Base-by-base conservation (phyloP, 257 asterid species). In the Cinchona pubescens region DNA sequence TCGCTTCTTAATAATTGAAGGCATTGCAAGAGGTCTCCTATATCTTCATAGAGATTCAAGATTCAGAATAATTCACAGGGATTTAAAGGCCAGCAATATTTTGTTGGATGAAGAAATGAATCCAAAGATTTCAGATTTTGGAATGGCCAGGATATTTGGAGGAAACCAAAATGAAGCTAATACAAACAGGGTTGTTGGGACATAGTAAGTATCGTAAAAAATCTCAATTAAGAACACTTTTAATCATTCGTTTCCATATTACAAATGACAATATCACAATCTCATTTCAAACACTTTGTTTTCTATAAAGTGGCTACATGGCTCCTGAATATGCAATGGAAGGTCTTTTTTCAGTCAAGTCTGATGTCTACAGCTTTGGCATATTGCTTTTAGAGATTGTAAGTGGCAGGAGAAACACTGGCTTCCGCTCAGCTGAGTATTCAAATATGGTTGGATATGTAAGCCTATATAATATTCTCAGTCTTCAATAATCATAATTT, bases 291-390 rank as follows among this genome's bases (percentile, higher is more conserved):
- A 46, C 63, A 72, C 43, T 15, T 70, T 63, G 49, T 66, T 30
- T 59, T 58, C 23, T 53, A 72, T 72, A 34, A 79, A 94, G 98
- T 72, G 98, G 98, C 43, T 94, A 91, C 78, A 90, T 94, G 97
- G 96, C 98, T 38, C 97, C 97, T 2, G 98, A 94, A 75, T 94
- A 94, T 83, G 98, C 98, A 34, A 92, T 94, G 98, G 96, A 89
- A 74, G 98, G 98, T 11, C 75, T 84, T n/a, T 91, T 91, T 82
- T 94, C 98, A 10, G 82, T 89, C 43, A 94, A 91, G 73, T 91
- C 97, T 12, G 98, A 94, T 74, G 97, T 94, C 43, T 91, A 91
- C 25, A 94, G 98, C 87, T 91, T 91, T 7, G 98, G 98, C 1
- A 83, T 94, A 34, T 78, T 94, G 82, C 75, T 94, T 32, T 78